Base-by-base conservation (phyloP, 768 basidiomycete species). In the Coprinopsis cinerea region DNA sequence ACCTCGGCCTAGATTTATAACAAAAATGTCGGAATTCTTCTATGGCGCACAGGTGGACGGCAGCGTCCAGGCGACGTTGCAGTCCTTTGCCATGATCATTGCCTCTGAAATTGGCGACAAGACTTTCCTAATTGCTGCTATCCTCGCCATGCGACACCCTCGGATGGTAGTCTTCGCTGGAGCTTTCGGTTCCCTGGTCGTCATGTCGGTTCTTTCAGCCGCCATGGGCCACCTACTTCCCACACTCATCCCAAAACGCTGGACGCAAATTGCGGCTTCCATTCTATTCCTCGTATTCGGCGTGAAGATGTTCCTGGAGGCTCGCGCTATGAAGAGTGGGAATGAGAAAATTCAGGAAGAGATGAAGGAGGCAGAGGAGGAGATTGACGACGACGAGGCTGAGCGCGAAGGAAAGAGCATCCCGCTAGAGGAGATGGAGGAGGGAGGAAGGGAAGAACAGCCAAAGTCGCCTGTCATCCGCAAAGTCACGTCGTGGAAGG, bases 101-200 rank as follows among this genome's bases (percentile, higher is more conserved):
- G 75, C 88, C 62, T 92, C 90, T 2, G 91, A 93, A 73, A 86
- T 94, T 36, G 95, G 95, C 20, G 95, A 98, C 81, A 96, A 97
- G 66, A 97, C 95, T 0, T 85, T 95, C 43, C 92, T 94, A 44
- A 92, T 94, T 44, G 73, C 77, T 23, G 78, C 78, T 70, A 91
- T 83, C 61, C 88, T 81, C 59, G 92, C 94, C 10, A 93, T 93
- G 83, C 85, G 92, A 5, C 92, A 96, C 63, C 85, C 92, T 1
- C 84, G 94, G 18, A 57, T 85, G 37, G 68, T 83, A 49, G 92
- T 99, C 52, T 97, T 97, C 62, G 73, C 74, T 0, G 96, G 94
- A 26, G 94, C 96, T 1, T 85, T 97, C 57, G 76, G 79, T 14
- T 92, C 92, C 6, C 79, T 99, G 39, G 75, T 87, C 47, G 67